Percentiles rank a stretch among this genome's conserved stretches.
Conservation (phyloP, 805 yeast genomes). For the Kluyveromyces nonfermentans region DNA sequence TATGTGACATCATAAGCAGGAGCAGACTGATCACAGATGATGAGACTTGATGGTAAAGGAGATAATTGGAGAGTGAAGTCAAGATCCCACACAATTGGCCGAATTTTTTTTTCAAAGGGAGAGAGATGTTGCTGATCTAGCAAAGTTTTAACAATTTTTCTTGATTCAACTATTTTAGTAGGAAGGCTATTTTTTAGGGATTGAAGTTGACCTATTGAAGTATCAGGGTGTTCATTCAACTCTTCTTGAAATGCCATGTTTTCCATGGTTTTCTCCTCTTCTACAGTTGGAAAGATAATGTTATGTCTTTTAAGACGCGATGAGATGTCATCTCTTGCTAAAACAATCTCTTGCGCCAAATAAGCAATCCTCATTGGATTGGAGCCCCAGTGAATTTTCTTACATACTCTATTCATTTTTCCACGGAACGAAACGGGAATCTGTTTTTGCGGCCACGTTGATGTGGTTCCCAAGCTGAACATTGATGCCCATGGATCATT, state of each 20-base stretch:
- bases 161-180: constrained; percentile 45
- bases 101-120: constrained; percentile 55
- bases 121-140: constrained; percentile 83
- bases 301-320: constrained; percentile 64
- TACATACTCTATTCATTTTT: constrained; percentile 50
- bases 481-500: constrained; percentile 91
- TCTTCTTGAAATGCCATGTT: constrained; percentile 15
- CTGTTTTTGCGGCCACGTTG: constrained; percentile 61
- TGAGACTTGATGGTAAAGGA: constrained; percentile 63
- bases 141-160: constrained; percentile 68
- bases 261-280: constrained; percentile 24
- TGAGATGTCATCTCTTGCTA: constrained; percentile 65
- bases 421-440: constrained; percentile 67
- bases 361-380: constrained; percentile 78
- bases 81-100: constrained; percentile 60
- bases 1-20: constrained; percentile 68
- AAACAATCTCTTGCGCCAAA: constrained; percentile 71
- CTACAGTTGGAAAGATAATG: constrained; percentile 40
- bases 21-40: constrained; percentile 63
- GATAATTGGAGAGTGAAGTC: constrained; percentile 61
- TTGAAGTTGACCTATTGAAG: constrained; percentile 20
- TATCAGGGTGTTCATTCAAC: constrained; percentile 8
- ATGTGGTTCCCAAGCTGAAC: constrained; percentile 49
- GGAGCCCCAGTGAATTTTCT: constrained; percentile 49
- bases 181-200: constrained; percentile 32